These are phyloP conservation scores for Cronartium ribicola DNA, from an alignment of 1,284 basidiomycete genomes.

Conservation along the genomic window DNA sequence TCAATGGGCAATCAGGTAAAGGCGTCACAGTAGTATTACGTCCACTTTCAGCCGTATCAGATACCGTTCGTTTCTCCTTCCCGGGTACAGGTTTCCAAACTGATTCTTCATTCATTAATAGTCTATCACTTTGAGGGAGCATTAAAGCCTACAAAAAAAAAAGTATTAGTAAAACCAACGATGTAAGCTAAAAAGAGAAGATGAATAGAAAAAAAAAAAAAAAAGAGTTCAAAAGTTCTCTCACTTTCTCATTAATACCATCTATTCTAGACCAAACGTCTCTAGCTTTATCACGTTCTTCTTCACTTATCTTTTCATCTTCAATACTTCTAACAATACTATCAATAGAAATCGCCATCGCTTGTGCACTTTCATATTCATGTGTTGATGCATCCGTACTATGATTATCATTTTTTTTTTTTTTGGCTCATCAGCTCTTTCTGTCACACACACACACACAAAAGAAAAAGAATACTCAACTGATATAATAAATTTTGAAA, in stretches of 20 bases:
- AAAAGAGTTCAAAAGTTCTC: background rate
- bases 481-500: slow-evolving; percentile 75
- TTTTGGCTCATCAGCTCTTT: too few species aligned
- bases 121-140: slow-evolving; percentile 76
- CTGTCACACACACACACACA: slow-evolving; percentile 53
- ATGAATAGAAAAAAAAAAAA: background rate
- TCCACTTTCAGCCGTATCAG: slow-evolving; percentile 25
- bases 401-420: background rate
- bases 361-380: slow-evolving; percentile 91
- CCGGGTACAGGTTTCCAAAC: slow-evolving; percentile 38
- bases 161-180: background rate
- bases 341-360: slow-evolving; percentile 96
- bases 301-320: slow-evolving; percentile 92
- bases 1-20: background rate
- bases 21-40: background rate
- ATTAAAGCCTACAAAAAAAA: slow-evolving; percentile 58
- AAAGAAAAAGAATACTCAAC: slow-evolving; percentile 14
- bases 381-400: slow-evolving; percentile 86
- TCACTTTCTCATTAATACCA: slow-evolving; percentile 66
- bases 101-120: slow-evolving; percentile 77
- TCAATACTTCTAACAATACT: slow-evolving; percentile 91
- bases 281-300: slow-evolving; percentile 86
- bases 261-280: slow-evolving; percentile 95
- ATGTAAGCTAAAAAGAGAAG: background rate
- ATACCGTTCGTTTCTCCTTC: slow-evolving; percentile 31